Base-by-base conservation (phyloP, 495 filamentous ascomycete genomes). In the Aspergillus diversus region DNA sequence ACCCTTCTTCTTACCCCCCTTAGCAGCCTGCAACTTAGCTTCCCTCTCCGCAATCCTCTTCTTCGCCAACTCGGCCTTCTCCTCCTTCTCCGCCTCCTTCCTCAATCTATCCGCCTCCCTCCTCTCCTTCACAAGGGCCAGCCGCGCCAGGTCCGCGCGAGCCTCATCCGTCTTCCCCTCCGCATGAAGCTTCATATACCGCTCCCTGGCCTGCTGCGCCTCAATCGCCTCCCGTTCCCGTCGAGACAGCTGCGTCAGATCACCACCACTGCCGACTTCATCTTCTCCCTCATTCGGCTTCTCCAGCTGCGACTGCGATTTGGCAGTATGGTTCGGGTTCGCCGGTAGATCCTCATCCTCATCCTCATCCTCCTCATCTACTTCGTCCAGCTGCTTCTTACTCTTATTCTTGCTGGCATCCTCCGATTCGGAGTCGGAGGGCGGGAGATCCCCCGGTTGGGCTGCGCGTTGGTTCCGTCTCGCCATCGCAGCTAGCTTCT, bases 141-240 rank as follows among this genome's bases (percentile, higher is more conserved):
- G 73, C 57, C 95, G 81, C 55, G 91, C 95, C 69, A 98, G 68
- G 81, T 99, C 95, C n/a, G 92, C 88, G 67, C 89, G 90, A 21
- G 94, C 95, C 81, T 98, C 92, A 58, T 99, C 96, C 43, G 95
- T 97, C 84, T 97, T 97, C 59, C 95, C 95, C 68, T 92, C 92
- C 60, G 92, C 92, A 69, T 99, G 95, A 66, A 98, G 73, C 82
- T 97, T 97, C 83, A 89, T 84, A 70, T 97, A 98, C 57, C 89
- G 83, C 81, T 97, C 93, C 70, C 92, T 91, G 8, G 92, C 92
- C 74, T 92, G 90, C 65, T 90, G 87, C 0, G 93, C 93, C 79
- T 97, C 88, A 32, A 96, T 65, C 0, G 95, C 92, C 79, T 98
- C 95, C 15, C 93, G 83, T 85, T 98, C 94, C 43, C 90, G 86